Evolutionary conservation across 108 stramenopile genomes (phyloP), one percentile per base, ranked within the genome.

Genomic region (Nitzschia palea): DNA sequence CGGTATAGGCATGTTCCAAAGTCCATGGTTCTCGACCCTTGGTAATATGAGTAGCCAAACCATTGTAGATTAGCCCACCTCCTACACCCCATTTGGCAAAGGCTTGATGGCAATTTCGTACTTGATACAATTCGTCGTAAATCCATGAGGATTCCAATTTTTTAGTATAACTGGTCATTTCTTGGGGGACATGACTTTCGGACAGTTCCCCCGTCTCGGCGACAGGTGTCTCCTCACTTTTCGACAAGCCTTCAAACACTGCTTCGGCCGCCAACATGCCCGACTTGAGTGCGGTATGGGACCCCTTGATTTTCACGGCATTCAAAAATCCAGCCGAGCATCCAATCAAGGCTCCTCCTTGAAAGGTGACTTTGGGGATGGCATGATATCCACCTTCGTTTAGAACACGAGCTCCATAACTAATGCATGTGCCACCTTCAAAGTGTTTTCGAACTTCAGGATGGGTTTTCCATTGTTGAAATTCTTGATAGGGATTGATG

Each of bases 231-330:
- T 87, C 85, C 53, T 86, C 88, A 1, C 83, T 74, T 14, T 80
- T 78, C 12, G 67, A 23, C 25, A 97, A 68, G 8, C 83, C 68
- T 10, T 94, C 93, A 67, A 91, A 95, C 31, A 86, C 80, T 2
- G 97, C 87, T 79, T 98, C 97, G 15, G 97, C 97, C 8, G 97
- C 97, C 53, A 97, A 74, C 68, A 94, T 91, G 33, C 97, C 97
- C 47, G 82, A 89, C 81, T 99, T 96, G 43, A 99, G 90, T 43
- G 99, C 99, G 35, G 96, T 97, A 76, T 99, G 99, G n/a, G 92
- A 77, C 15, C 99, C 99, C 79, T 99, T 99, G 83, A 99, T 98
- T 76, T 99, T 99, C 55, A 98, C 97, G 1, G 96, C 89, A 77
- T 99, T 99, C 54, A 99, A 74, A 66, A 98, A 98, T 15, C 99